phyloP scores from a whole-genome alignment of 805 yeast species.

The Candida piceae region DNA sequence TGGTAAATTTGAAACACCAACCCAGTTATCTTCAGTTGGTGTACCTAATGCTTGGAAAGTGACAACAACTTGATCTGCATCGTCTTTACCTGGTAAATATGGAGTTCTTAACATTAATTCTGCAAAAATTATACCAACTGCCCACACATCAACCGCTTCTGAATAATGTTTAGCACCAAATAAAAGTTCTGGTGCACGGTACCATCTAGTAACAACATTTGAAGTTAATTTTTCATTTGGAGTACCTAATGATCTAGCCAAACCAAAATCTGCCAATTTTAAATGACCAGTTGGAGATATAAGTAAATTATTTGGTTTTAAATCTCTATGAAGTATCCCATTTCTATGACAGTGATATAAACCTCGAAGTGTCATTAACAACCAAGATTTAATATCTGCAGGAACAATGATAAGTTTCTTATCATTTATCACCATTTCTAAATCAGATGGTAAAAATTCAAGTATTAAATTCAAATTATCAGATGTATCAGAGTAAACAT shows the following conservation, averaged over 20 bases:
- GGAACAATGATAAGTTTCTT: conserved; percentile 68
- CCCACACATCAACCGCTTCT: conserved; percentile 90
- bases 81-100: conserved; percentile 89
- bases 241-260: conserved; percentile 79
- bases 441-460: conserved; percentile 88
- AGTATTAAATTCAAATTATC: conserved; percentile 77
- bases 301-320: conserved; percentile 87
- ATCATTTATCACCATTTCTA: conserved; percentile 86
- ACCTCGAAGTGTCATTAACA: conserved; percentile 91
- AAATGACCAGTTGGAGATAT: conserved; percentile 83
- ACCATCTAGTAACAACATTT: conserved; percentile 97
- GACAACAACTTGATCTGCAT: conserved; percentile 83
- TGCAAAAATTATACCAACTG: conserved; percentile 93
- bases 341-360: conserved; percentile 94
- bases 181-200: conserved; percentile 89
- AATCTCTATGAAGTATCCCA: conserved; percentile 84
- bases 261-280: conserved; percentile 96
- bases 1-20: conserved; percentile 77
- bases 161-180: conserved; percentile 89
- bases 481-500: conserved; percentile 67
- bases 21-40: conserved; percentile 91
- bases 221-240: conserved; percentile 78
- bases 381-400: conserved; percentile 89
- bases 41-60: conserved; percentile 95
- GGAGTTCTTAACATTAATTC: conserved; percentile 95